phyloP scores from a whole-genome alignment of 257 asterid genomes.

The Solanum etuberosum region DNA sequence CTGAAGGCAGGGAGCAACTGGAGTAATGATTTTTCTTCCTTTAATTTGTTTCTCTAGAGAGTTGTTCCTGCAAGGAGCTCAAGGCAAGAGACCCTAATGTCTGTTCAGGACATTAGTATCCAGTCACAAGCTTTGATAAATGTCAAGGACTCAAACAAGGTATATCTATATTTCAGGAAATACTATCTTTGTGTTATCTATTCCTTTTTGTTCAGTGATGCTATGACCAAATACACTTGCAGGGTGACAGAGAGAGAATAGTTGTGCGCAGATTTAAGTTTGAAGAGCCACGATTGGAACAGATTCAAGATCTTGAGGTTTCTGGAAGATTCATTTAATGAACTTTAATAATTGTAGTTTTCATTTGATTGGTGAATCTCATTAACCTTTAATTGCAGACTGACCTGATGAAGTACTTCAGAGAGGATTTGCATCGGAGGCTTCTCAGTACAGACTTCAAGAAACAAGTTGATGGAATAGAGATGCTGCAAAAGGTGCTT shows the following conservation, averaged over 20 bases:
- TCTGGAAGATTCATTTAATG: not conserved
- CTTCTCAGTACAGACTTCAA: constrained; percentile 84
- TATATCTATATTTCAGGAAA: constrained; percentile 2
- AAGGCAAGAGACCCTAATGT: constrained; percentile 62
- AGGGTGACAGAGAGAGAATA: constrained; percentile 93
- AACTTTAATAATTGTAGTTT: not conserved
- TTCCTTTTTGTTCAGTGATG: not conserved
- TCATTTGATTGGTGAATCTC: not conserved
- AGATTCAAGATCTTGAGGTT: constrained; percentile 99
- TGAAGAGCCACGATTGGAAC: constrained; percentile 90
- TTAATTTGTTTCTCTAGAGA: constrained; percentile 35
- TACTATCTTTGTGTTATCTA: not conserved
- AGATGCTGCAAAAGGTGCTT: constrained; percentile 92
- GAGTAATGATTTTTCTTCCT: constrained; percentile 3
- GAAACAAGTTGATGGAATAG: constrained; percentile 98
- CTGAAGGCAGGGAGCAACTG: not conserved
- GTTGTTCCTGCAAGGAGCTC: constrained; percentile 58
- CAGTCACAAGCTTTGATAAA: constrained; percentile 79
- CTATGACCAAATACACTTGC: constrained; percentile 17
- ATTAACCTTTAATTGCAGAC: constrained; percentile 29
- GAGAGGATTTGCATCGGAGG: constrained; percentile 93
- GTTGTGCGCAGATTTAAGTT: constrained; percentile 83
- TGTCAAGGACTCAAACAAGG: constrained; percentile 91
- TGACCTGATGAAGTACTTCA: constrained; percentile 78
- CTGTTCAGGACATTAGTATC: constrained; percentile 71